phyloP scores from a whole-genome alignment of 257 asterid species.

The Lycium ferocissimum region DNA sequence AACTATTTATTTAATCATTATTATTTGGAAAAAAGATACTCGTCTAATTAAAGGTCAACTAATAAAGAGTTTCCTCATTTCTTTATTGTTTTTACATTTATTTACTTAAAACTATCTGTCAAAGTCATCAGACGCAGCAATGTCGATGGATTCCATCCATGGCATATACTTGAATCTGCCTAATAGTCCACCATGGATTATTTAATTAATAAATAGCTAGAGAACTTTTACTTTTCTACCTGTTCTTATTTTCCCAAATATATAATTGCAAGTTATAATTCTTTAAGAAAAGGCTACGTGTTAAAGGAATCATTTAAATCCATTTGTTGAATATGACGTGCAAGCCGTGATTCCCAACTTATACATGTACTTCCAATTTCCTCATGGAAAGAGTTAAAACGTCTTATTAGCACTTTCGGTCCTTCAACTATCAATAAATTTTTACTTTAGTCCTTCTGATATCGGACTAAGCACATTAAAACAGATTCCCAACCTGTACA shows the following conservation, averaged over 20 bases:
- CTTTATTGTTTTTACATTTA: no score
- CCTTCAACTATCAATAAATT: background rate
- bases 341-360: background rate
- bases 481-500: no score
- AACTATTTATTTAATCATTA: constrained; percentile 5
- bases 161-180: constrained; percentile 24
- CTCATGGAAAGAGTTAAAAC: background rate
- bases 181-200: constrained; percentile 4
- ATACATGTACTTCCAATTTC: background rate
- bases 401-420: background rate
- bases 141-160: background rate
- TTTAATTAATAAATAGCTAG: background rate
- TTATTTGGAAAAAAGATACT: background rate
- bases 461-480: background rate
- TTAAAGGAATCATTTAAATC: background rate
- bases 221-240: constrained; percentile 5
- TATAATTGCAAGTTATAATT: constrained; percentile 1
- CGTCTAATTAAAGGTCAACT: background rate
- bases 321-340: constrained; percentile 27
- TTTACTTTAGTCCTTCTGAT: background rate
- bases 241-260: background rate
- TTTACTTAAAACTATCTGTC: background rate
- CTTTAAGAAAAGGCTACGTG: background rate
- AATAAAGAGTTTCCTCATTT: background rate
- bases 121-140: constrained; percentile 25